Conservation (phyloP, 2,329 filamentous ascomycete genomes). For the Plenodomus lindquistii region DNA sequence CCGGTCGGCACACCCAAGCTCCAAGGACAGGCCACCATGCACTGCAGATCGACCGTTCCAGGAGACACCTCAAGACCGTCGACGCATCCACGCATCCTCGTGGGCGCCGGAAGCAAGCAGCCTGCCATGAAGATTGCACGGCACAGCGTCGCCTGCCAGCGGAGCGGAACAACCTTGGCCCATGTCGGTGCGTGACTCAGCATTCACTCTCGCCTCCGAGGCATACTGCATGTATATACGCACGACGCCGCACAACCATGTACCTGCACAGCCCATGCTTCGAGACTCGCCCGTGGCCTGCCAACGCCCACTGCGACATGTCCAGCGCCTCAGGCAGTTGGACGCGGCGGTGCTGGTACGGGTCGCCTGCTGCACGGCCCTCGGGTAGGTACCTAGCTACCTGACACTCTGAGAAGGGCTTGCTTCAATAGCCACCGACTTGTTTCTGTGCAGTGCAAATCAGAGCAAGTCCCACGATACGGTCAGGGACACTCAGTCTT, state of each 20-base stretch:
- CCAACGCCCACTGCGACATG: neutral
- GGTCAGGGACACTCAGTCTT: slow-evolving; percentile 4
- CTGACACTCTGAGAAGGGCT: neutral
- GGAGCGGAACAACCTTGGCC: slow-evolving; percentile 25
- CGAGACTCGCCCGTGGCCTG: neutral
- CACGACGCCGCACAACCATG: neutral
- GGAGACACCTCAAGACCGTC: slow-evolving; percentile 28
- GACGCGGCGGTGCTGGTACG: slow-evolving; percentile 2
- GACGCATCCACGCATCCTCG: slow-evolving; percentile 18
- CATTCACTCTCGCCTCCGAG: neutral
- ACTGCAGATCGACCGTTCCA: slow-evolving; percentile 46
- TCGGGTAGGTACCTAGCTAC: slow-evolving; percentile 14
- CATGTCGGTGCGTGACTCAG: slow-evolving; percentile 1
- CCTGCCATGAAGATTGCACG: slow-evolving; percentile 7
- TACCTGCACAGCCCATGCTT: neutral
- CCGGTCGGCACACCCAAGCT: slow-evolving; percentile 20
- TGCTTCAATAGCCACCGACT: neutral
- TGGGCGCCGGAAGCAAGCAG: slow-evolving; percentile 33
- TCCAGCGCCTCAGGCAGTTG: slow-evolving; percentile 1
- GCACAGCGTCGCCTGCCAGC: slow-evolving; percentile 4
- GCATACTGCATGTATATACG: no score
- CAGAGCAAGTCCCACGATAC: neutral
- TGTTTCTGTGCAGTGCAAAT: neutral
- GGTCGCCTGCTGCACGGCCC: slow-evolving; percentile 12
- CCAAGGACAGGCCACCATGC: slow-evolving; percentile 47